Percentiles rank a stretch among this genome's conserved stretches.
phyloP scores from a whole-genome alignment of 176 grass and related monocot genomes.

The Typha latifolia region DNA sequence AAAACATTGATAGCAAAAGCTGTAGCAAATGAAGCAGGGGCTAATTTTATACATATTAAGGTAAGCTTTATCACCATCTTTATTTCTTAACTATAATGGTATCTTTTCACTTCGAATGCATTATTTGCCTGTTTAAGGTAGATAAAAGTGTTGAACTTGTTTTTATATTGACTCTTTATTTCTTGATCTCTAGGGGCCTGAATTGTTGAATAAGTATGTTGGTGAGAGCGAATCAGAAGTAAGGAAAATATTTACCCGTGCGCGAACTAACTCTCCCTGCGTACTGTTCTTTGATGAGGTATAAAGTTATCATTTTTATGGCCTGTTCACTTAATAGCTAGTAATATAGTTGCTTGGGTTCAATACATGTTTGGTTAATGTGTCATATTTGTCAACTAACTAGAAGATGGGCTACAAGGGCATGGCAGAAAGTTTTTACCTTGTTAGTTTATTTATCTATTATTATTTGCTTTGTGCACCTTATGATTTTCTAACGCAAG shows the following conservation, averaged over 20 bases:
- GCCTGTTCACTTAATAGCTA: not conserved
- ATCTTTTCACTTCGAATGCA: not conserved
- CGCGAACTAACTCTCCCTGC: slow-evolving; percentile 75
- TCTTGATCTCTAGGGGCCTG: slow-evolving; percentile 52
- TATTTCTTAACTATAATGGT: slow-evolving; percentile 2
- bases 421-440: too few species aligned
- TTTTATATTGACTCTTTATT: slow-evolving; percentile 15
- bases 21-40: slow-evolving; percentile 90
- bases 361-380: too few species aligned
- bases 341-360: too few species aligned
- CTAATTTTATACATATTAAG: slow-evolving; percentile 98
- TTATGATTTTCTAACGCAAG: not conserved
- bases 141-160: not conserved
- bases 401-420: too few species aligned
- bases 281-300: slow-evolving; percentile 98
- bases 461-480: not conserved
- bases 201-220: slow-evolving; percentile 97
- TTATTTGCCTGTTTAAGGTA: not conserved
- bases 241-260: slow-evolving; percentile 85
- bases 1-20: slow-evolving; percentile 99
- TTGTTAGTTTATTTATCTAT: too few species aligned
- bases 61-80: slow-evolving; percentile 26
- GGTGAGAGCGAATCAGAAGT: slow-evolving; percentile 93
- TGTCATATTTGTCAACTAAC: too few species aligned
- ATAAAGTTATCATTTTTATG: slow-evolving; percentile 6